Base-by-base conservation (phyloP, 208 protist species). In the Porcisia hertigi region DNA sequence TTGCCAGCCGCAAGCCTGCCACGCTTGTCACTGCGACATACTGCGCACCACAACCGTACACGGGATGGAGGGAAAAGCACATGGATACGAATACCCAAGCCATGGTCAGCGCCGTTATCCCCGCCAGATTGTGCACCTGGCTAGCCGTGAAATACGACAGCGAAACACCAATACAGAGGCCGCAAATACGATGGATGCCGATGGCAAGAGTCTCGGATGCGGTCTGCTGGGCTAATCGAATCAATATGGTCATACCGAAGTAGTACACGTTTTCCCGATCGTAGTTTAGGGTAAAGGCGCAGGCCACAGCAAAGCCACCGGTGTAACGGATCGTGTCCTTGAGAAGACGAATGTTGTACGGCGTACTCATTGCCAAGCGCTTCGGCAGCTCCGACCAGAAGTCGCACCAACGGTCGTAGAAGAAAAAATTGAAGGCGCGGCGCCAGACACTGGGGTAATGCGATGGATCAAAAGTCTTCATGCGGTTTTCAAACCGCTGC, bases 231-330 rank as follows among this genome's bases (percentile, higher is more conserved):
- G 79, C 84, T 3, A 94, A 80, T 34, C 85, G 82, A 36, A 94
- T 85, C 18, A 94, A 75, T 74, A 94, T 94, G 16, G 82, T 79
- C 87, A 94, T 92, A 3, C 87, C 88, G 69, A 92, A 94, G 77
- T 88, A 92, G 71, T 92, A 92, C 2, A 88, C 71, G 49, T 89
- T 89, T 14, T 84, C 65, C 4, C 30, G 60, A 64, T 92, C 88
- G 67, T 81, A 83, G 80, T 92, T 88, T 1, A 86, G 73, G 25
- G 90, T 88, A 57, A 84, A 92, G 82, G 75, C 82, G 63, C 70
- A 83, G 75, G 45, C 83, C 80, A 92, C 77, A 3, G 84, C 83
- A 64, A 91, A 93, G 73, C 75, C 91, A 52, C 80, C 79, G 23
- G 88, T 80, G 71, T 89, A 84, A 52, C 84, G 80, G 47, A 93